Base-by-base conservation (phyloP, 331 rosid genomes). In the Acacia pycnantha region DNA sequence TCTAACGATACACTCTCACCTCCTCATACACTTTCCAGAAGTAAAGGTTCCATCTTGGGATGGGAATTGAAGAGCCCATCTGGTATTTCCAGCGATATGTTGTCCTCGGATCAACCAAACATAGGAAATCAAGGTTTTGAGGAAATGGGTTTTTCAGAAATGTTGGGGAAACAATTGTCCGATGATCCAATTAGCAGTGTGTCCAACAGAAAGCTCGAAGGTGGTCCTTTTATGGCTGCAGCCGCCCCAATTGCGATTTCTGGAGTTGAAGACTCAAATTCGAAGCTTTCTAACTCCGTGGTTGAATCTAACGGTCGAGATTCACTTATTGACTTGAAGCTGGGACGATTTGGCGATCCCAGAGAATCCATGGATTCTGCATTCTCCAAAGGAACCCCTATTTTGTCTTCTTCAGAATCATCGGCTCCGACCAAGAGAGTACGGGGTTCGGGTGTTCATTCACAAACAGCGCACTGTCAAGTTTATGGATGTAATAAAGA, bases 401-500 rank as follows among this genome's bases (percentile, higher is more conserved):
- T 88, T 24, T 81, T 90, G 83, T 90, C 92, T 78, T 91, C 97
- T 1, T 86, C 93, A 0, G 94, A 83, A 76, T 93, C 97, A 48
- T 89, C 97, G 27, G 79, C 86, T 4, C 87, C 93, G 15, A 79
- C 90, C 2, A 95, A 95, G 90, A 85, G 92, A 85, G 79, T 69
- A 31, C 76, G 95, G 51, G 73, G 87, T 64, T 86, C 90, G 0
- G 87, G 88, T 53, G 8, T 78, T 64, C 83, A 82, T 53, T 83
- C 92, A 15, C 90, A 84, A 67, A 85, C 71, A 51, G 86, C 93
- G 6, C 83, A 80, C 73, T 95, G 98, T 85, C 98, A 93, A 90
- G 98, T 95, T 69, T 89, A 89, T 88, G 98, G 97, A 40, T 95
- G 98, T 82, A 87, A 90, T 82, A 91, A 91, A 82, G 97, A 95